Base-by-base conservation (phyloP, 2,329 filamentous ascomycete genomes). In the Nemania diffusa region DNA sequence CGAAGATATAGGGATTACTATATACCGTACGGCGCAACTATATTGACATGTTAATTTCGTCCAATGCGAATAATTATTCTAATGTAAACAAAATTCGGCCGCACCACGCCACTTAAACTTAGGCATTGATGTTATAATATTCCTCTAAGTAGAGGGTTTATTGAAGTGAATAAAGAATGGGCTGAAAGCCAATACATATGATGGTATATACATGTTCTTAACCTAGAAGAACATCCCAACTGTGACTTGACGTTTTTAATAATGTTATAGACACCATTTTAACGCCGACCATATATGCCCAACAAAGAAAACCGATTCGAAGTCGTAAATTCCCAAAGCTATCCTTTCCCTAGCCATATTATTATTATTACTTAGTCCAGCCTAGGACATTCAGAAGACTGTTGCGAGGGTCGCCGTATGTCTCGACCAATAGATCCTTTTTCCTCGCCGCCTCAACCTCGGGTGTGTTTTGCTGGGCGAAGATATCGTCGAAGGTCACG, bases 381-480 rank as follows among this genome's bases (percentile, higher is more conserved):
- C 76, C 76, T 29, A 78, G 62, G 57, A 76, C 46, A 57, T 78
- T 78, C 50, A 78, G 59, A 1, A 78, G 68, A 51, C 71, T 76
- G 69, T 76, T 74, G 29, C 76, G 75, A 3, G 76, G 76, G 55
- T 78, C 76, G 20, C 75, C 75, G 65, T 73, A 73, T 8, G 50
- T 58, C 17, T 78, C 75, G 50, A 76, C 72, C 32, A 65, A 46
- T 15, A 78, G 68, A 17, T 57, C 67, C 26, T 40, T 62, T 57
- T 69, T 75, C 29, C 75, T 64, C 8, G 71, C 70, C 27, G 59
- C 64, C 68, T 76, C 74, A 53, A 76, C 75, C 42, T 77, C 75
- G 50, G 75, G 72, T 0, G 76, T 77, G 72, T 78, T 78, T 46
- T 78, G 74, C 57, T 77, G 73, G 11, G 74, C 44, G 66, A 74